These are phyloP conservation scores for Penicillium corylophilum DNA, from an alignment of 2,329 filamentous ascomycete species.

Conservation along the genomic window DNA sequence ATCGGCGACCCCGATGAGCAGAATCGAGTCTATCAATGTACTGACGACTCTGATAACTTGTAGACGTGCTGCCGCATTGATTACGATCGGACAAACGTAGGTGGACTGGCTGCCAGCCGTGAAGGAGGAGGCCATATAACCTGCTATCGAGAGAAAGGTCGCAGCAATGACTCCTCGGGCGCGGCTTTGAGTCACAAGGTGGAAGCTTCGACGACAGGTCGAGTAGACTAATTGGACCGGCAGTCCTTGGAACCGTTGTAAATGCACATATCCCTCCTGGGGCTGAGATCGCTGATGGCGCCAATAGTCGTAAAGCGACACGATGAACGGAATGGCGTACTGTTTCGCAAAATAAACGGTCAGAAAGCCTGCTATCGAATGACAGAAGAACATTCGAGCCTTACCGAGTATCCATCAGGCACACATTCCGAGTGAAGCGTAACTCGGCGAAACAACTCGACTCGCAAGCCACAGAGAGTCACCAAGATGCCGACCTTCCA, in stretches of 20 bases:
- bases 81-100: conserved; percentile 49
- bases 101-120: conserved; percentile 43
- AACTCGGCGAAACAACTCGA: conserved; percentile 41
- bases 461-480: conserved; percentile 10
- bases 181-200: conserved; percentile 32
- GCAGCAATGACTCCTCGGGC: conserved; percentile 42
- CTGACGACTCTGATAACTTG: conserved; percentile 40
- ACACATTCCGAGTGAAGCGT: conserved; percentile 47
- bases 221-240: conserved; percentile 17
- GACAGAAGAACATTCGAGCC: conserved; percentile 7
- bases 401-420: conserved; percentile 34
- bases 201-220: conserved; percentile 33
- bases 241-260: conserved; percentile 17
- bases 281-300: conserved; percentile 29
- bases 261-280: conserved; percentile 22
- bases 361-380: conserved; percentile 4
- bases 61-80: conserved; percentile 33
- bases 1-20: conserved; percentile 38
- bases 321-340: conserved; percentile 41
- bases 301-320: conserved; percentile 44
- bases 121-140: conserved; percentile 37
- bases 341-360: conserved; percentile 17
- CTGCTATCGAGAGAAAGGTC: conserved; percentile 39
- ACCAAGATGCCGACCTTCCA: conserved; percentile 17
- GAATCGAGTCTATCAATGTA: conserved; percentile 42